Conservation (phyloP, 2,329 filamentous ascomycete genomes). For the Nemania sp. region DNA sequence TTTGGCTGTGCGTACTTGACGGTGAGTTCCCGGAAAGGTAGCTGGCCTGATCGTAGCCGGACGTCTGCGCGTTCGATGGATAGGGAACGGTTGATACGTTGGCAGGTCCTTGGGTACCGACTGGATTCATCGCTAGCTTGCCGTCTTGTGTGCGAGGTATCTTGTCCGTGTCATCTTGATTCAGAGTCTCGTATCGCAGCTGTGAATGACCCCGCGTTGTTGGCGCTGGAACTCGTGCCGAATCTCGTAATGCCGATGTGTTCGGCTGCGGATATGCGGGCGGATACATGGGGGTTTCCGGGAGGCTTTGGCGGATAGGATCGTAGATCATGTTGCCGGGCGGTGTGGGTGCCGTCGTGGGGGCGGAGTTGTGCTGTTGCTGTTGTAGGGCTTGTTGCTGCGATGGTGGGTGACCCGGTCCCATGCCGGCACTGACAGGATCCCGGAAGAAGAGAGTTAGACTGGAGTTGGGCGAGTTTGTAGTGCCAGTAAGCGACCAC, state of each 20-base stretch:
- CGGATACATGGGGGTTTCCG: slow-evolving; percentile 54
- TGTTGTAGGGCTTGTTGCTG: slow-evolving; percentile 19
- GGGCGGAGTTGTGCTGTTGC: slow-evolving; percentile 29
- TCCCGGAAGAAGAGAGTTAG: slow-evolving; percentile 79
- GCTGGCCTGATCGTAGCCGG: slow-evolving; percentile 48
- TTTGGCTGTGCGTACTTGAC: slow-evolving; percentile 45
- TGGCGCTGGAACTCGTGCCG: slow-evolving; percentile 31
- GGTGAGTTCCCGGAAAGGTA: slow-evolving; percentile 46
- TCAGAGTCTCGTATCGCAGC: slow-evolving; percentile 33
- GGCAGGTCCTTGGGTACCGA: slow-evolving; percentile 31
- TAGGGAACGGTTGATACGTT: slow-evolving; percentile 38
- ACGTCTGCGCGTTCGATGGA: slow-evolving; percentile 47
- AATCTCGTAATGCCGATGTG: slow-evolving; percentile 49
- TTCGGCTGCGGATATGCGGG: slow-evolving; percentile 54
- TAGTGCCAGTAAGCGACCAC: slow-evolving; percentile 86
- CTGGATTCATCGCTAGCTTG: slow-evolving; percentile 31
- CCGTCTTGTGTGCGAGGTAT: slow-evolving; percentile 36
- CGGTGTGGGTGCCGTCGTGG: slow-evolving; percentile 50
- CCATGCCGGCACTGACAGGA: slow-evolving; percentile 31
- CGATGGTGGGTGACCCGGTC: slow-evolving; percentile 24
- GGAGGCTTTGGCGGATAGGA: slow-evolving; percentile 59
- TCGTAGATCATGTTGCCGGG: slow-evolving; percentile 64
- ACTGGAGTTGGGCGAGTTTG: slow-evolving; percentile 82
- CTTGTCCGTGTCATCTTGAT: slow-evolving; percentile 41
- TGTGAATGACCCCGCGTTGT: slow-evolving; percentile 32